Conservation (phyloP, 169 alveolate species). For the Cryptosporidium ryanae region DNA sequence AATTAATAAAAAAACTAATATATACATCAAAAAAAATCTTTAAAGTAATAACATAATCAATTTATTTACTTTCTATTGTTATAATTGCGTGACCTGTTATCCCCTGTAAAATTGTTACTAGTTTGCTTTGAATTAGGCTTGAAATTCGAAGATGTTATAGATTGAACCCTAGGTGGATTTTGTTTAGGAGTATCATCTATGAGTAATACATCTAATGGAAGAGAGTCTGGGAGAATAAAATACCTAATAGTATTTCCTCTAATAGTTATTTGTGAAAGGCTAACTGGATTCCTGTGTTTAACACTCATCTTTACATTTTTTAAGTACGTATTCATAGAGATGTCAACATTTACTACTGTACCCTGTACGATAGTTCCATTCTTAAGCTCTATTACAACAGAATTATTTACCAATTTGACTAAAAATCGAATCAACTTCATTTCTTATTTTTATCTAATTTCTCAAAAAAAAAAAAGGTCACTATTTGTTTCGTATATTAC, state of each 20-base stretch:
- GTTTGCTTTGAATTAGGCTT: neutral
- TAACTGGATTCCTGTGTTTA: conserved; percentile 92
- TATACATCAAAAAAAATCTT: no score
- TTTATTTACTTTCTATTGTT: no score
- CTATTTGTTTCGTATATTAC: no score
- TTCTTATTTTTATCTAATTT: neutral
- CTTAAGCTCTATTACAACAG: conserved; percentile 96
- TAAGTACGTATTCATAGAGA: conserved; percentile 98
- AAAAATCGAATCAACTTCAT: conserved; percentile 97
- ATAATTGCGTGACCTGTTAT: conserved; percentile 4
- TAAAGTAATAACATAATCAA: no score
- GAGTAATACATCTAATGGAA: conserved; percentile 94
- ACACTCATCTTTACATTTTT: conserved; percentile 96
- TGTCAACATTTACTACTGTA: conserved; percentile 95
- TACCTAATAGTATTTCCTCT: conserved; percentile 96
- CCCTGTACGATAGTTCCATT: conserved; percentile 98
- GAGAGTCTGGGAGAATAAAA: conserved; percentile 94
- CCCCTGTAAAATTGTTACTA: no score
- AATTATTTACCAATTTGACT: conserved; percentile 95
- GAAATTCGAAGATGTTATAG: conserved; percentile 5
- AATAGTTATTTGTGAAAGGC: conserved; percentile 93
- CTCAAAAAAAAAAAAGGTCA: no score
- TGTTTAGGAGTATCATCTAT: conserved; percentile 96
- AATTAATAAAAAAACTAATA: no score
- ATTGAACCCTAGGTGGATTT: conserved; percentile 84